A percentile compares a stretch with the other conserved stretches of the same genome.
Evolutionary conservation across 331 rosid genomes (phyloP).

Genomic region (Acacia pycnantha): DNA sequence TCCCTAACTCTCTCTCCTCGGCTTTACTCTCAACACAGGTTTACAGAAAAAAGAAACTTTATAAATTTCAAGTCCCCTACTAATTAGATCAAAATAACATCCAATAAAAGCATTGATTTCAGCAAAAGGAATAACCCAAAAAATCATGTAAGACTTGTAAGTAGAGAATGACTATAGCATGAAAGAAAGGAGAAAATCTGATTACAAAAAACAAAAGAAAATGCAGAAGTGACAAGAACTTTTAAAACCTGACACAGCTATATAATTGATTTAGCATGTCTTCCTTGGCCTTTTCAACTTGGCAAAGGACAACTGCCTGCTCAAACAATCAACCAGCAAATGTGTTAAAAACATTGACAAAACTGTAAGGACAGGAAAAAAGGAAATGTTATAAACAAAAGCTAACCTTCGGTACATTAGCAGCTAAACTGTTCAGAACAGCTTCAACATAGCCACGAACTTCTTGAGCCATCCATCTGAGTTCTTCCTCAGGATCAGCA

Average conservation of each 20-base stretch:
- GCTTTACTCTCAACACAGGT: background rate
- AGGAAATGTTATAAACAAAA: background rate
- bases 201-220: conserved; percentile 13
- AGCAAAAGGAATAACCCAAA: background rate
- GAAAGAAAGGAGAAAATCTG: background rate
- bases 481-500: conserved; percentile 99
- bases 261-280: conserved; percentile 97
- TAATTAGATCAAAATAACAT: background rate
- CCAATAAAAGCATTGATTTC: background rate
- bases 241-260: conserved; percentile 84
- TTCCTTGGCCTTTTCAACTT: conserved; percentile 98
- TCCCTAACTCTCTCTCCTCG: background rate
- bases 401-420: conserved; percentile 91
- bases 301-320: conserved; percentile 99
- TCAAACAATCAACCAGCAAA: conserved; percentile 37
- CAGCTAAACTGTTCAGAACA: conserved; percentile 97
- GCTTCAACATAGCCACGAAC: conserved; percentile 99
- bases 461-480: conserved; percentile 99
- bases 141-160: background rate
- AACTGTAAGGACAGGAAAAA: background rate
- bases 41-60: background rate
- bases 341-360: conserved; percentile 22
- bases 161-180: background rate
- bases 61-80: background rate
- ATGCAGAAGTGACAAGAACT: conserved; percentile 11